Conservation (phyloP, 441 rosid species). For the Hura crepitans region DNA sequence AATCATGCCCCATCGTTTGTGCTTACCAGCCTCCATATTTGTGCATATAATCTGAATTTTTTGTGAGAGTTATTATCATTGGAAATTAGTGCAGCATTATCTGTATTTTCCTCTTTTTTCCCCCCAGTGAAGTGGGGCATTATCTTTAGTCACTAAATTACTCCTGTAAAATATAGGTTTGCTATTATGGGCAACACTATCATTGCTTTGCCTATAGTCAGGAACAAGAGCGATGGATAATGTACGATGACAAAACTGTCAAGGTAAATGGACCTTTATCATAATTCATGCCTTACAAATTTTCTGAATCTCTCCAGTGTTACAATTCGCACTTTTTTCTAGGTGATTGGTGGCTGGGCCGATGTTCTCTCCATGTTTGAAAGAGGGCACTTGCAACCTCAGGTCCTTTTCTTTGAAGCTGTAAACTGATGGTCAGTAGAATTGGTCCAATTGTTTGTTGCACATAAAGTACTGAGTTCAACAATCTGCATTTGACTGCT, state of each 20-base stretch:
- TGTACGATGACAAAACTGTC: slow-evolving; percentile 94
- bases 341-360: slow-evolving; percentile 85
- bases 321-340: slow-evolving; percentile 17
- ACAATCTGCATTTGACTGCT: slow-evolving; percentile 20
- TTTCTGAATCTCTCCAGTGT: slow-evolving; percentile 12
- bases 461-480: slow-evolving; percentile 21
- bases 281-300: background rate
- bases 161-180: slow-evolving; percentile 51
- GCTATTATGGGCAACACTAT: slow-evolving; percentile 96
- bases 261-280: slow-evolving; percentile 46
- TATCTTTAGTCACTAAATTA: background rate
- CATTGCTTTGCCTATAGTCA: slow-evolving; percentile 87
- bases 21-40: background rate
- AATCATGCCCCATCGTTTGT: background rate
- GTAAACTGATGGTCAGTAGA: slow-evolving; percentile 39
- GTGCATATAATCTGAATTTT: background rate
- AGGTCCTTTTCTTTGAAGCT: slow-evolving; percentile 87
- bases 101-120: background rate
- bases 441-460: slow-evolving; percentile 24
- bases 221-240: slow-evolving; percentile 72
- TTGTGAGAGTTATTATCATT: background rate
- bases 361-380: slow-evolving; percentile 73
- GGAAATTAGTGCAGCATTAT: background rate
- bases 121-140: background rate
- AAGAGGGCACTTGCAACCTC: slow-evolving; percentile 89